A percentile compares a stretch with the other conserved stretches of the same genome.
These are phyloP conservation scores for Amaranthus cruentus DNA, from an alignment of 148 eudicot genomes.

Conservation along the genomic window DNA sequence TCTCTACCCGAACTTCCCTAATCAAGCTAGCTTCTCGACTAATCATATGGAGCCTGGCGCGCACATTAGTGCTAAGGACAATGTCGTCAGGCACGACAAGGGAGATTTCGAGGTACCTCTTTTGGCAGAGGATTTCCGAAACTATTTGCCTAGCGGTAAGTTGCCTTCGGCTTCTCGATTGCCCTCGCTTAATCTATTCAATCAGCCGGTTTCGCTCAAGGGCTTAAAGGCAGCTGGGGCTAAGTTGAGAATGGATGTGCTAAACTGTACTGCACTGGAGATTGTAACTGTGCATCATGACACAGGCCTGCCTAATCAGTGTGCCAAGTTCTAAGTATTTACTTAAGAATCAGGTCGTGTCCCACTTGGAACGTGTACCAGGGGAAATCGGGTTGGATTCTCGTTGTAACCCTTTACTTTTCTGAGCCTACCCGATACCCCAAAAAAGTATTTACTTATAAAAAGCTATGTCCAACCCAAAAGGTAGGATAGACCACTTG, in stretches of 20 bases:
- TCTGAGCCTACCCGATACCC: no score
- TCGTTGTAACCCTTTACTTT: no score
- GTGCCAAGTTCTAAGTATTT: slow-evolving; percentile 57
- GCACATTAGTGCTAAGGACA: slow-evolving; percentile 83
- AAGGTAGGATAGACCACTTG: slow-evolving; percentile 20
- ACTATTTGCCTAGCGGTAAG: slow-evolving; percentile 65
- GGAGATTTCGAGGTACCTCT: slow-evolving; percentile 87
- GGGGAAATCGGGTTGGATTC: no score
- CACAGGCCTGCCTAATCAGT: slow-evolving; percentile 73
- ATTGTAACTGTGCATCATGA: slow-evolving; percentile 54
- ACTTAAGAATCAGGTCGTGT: neutral
- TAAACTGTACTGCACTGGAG: slow-evolving; percentile 52
- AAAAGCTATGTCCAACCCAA: neutral
- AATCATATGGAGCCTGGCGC: slow-evolving; percentile 99
- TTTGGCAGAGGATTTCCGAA: slow-evolving; percentile 55
- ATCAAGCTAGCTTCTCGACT: slow-evolving; percentile 86
- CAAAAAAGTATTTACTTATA: neutral
- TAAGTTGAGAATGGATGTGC: slow-evolving; percentile 73
- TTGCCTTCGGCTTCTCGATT: slow-evolving; percentile 79
- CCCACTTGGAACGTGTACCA: no score
- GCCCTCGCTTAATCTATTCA: slow-evolving; percentile 79
- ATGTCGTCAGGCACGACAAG: slow-evolving; percentile 67
- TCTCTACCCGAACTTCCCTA: slow-evolving; percentile 82
- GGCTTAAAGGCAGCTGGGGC: slow-evolving; percentile 92
- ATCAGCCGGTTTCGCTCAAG: slow-evolving; percentile 76